Base-by-base conservation (phyloP, 768 basidiomycete species). In the Cystofilobasidium bisporidii region DNA sequence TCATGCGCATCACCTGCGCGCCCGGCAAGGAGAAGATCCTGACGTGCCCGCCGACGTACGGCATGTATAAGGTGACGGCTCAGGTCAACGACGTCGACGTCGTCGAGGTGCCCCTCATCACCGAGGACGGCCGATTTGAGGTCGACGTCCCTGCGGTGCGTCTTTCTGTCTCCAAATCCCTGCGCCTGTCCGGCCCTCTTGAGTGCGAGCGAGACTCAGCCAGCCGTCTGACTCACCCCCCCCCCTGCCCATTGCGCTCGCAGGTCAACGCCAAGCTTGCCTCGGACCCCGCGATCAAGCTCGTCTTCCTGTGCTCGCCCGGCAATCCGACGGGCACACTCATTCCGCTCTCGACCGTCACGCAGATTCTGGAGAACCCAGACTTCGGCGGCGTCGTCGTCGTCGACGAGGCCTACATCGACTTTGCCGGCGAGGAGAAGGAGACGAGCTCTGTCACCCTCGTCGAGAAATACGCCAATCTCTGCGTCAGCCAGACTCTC, bases 371-470 rank as follows among this genome's bases (percentile, higher is more conserved):
- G 30, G 86, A 91, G 36, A 88, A 88, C 76, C 81, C 85, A 12
- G 80, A 81, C 0, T 98, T 89, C 83, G 89, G 86, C 72, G 96
- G 96, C 11, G 85, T 99, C 69, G 86, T 97, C 45, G 82, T 94
- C 33, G 86, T 98, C 8, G 96, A 99, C 74, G 96, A 99, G 76
- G 96, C 96, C 0, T 98, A 99, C 78, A 88, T 98, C 75, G 96
- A 99, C 76, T 99, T 98, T 73, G 84, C 88, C 0, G 81, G 81
- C 0, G 75, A 80, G 12, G 81, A 80, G 22, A 77, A 81, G 33
- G 61, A 63, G 36, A 36, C 56, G 24, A 63, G 61, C 43, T 88
- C 90, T 0, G 84, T 82, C 18, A 79, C 82, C 4, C 80, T 98
- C 30, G 81, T 96, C 62, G 71, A 75, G 22, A 81, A 84, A 66